A percentile compares a stretch with the other conserved stretches of the same genome.
Conservation (phyloP, 768 basidiomycete genomes). For the Hericium coralloides region DNA sequence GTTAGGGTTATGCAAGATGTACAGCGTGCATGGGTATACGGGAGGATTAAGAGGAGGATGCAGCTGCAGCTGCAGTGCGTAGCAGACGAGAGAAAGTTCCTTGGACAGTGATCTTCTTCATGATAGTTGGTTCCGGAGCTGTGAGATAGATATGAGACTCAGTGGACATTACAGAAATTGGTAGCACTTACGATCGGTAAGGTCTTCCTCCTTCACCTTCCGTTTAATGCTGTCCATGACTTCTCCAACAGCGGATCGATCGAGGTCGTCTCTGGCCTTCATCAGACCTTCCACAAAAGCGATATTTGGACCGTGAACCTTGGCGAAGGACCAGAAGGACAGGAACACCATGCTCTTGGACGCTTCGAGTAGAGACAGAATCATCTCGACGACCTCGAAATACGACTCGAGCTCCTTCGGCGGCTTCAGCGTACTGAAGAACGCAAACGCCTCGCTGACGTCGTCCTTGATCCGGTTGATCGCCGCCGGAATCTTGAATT, state of each 20-base stretch:
- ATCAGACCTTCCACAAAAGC: conserved; percentile 87
- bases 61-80: conserved; percentile 23
- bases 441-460: conserved; percentile 63
- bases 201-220: conserved; percentile 83
- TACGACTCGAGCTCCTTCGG: conserved; percentile 71
- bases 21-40: background rate
- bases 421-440: conserved; percentile 75
- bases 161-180: background rate
- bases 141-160: conserved; percentile 4
- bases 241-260: conserved; percentile 79
- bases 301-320: conserved; percentile 87
- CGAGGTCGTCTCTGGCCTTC: conserved; percentile 84
- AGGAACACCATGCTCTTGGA: conserved; percentile 86
- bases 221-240: conserved; percentile 91
- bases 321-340: conserved; percentile 91
- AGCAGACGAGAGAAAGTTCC: conserved; percentile 71
- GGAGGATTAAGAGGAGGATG: background rate
- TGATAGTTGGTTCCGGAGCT: conserved; percentile 82
- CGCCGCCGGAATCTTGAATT: conserved; percentile 79
- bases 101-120: conserved; percentile 83
- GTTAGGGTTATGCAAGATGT: background rate
- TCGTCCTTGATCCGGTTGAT: conserved; percentile 80
- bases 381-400: conserved; percentile 82
- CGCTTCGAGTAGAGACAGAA: conserved; percentile 74
- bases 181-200: conserved; percentile 64